Base-by-base conservation (phyloP, 331 rosid species). In the Spiraea crenata region DNA sequence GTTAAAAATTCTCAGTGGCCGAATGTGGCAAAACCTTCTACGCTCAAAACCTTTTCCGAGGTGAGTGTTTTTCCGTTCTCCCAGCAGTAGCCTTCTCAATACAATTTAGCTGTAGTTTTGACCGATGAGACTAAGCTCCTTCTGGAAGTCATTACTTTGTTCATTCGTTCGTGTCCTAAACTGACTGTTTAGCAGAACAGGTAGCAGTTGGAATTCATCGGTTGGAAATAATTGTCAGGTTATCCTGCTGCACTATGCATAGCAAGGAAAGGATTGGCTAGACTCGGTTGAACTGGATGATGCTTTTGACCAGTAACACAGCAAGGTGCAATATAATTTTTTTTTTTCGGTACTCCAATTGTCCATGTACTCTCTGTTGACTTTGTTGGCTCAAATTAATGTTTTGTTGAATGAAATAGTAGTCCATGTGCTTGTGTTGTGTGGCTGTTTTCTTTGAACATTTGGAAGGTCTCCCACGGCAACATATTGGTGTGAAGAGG, bases 291-390 rank as follows among this genome's bases (percentile, higher is more conserved):
- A 70, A 64, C 47, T 12, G 7, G 66, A 63, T 56, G 41, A 15
- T 45, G 73, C 61, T 75, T 58, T 57, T 11, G 44, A 49, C 2
- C 16, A 15, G 62, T 46, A 20, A 50, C 40, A 45, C 45, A 41
- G 48, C 72, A 65, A 77, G 74, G 77, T 78, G 67, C 73, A 10
- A 57, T n/a, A n/a, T n/a, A n/a, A n/a, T n/a, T 5, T 25, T 58
- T 50, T 52, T 46, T 37, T 48, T 60, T 50, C 49, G 5, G 31
- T 54, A 17, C 7, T 31, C 45, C 47, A 20, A 3, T 10, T 7
- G 13, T 73, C n/a, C n/a, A n/a, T n/a, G n/a, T n/a, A n/a, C n/a
- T n/a, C n/a, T n/a, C n/a, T n/a, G n/a, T n/a, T n/a, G n/a, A n/a
- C n/a, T n/a, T n/a, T n/a, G n/a, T n/a, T n/a, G n/a, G n/a, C n/a